phyloP scores from a whole-genome alignment of 768 basidiomycete genomes.

The Suillus paluster region DNA sequence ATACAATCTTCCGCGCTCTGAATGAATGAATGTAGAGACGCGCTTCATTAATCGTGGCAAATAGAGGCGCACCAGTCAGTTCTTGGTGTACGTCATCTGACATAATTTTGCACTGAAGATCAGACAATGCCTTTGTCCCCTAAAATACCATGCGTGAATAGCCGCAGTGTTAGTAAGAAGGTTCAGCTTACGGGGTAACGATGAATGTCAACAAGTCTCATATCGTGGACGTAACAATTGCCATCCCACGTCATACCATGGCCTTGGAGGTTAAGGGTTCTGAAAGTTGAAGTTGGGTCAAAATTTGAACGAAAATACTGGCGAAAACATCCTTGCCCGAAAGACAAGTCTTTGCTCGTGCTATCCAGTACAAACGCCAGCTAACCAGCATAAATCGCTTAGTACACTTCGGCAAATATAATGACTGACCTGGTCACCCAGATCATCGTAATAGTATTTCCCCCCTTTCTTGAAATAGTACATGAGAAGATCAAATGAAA shows the following conservation, averaged over 20 bases:
- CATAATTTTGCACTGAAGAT: slow-evolving; percentile 16
- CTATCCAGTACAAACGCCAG: neutral
- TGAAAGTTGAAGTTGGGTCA: neutral
- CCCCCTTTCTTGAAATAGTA: slow-evolving; percentile 18
- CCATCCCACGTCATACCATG: slow-evolving; percentile 17
- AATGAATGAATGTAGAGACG: neutral
- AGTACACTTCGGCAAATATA: neutral
- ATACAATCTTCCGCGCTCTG: slow-evolving; percentile 18
- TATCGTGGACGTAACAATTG: neutral
- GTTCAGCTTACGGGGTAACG: slow-evolving; percentile 12
- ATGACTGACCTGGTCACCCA: neutral
- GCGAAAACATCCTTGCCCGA: neutral
- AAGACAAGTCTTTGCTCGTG: neutral
- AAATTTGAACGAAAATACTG: neutral
- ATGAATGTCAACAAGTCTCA: neutral
- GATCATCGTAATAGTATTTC: slow-evolving; percentile 7
- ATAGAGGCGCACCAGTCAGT: slow-evolving; percentile 14
- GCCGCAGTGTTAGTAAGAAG: neutral
- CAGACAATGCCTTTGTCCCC: slow-evolving; percentile 16
- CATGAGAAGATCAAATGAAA: slow-evolving; percentile 21
- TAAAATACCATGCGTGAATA: slow-evolving; percentile 1
- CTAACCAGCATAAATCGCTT: neutral
- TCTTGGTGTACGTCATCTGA: slow-evolving; percentile 9
- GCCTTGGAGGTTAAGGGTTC: neutral
- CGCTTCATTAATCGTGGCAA: neutral